Base-by-base conservation (phyloP, 106 monocot genomes). In the Triglochin maritima region DNA sequence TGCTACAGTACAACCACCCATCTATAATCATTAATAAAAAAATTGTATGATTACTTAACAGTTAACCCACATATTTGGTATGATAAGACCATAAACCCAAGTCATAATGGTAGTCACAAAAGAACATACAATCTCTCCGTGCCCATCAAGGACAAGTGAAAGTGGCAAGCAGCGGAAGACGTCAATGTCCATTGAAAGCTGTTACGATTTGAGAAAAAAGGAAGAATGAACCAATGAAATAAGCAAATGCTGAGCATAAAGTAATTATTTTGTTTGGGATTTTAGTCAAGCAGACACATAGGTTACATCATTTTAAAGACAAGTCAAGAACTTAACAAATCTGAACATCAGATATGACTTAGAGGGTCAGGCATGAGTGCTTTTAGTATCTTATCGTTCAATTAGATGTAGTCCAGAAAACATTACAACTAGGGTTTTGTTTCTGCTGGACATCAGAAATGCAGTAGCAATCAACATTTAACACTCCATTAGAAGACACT, bases 161-260 rank as follows among this genome's bases (percentile, higher is more conserved):
- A 95, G 81, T 71, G 85, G 81, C 75, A 95, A 83, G 68, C 85
- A 90, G 62, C 76, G 75, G 69, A 90, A 90, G 71, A 81, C 81
- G 64, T 95, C 87, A 62, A 83, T 71, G 54, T 95, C 85, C 69
- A 86, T 57, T 42, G 88, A 93, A 50, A 93, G 69, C 69, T 69
- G 69, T 11, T 12, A 46, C 9, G 9, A 10, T 13, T 11, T 48
- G 17, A 63, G 46, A 46, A 7, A 64, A 49, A 64, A 48, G 48
- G 5, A 64, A 64, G 15, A 64, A 46, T 59, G 41, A 59, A 52
- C 11, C 11, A 7, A 11, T 11, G 11, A 11, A 8, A 7, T 8
- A 52, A 2, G 11, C 7, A 52, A 52, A 52, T 11, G 11, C 0
- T 52, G 11, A 52, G 2, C 7, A 8, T 52, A 8, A 7, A 52